Evolutionary conservation across 169 alveolate species (phyloP), one percentile per base, ranked within the genome.

Genomic region (Plasmodium yoelii): DNA sequence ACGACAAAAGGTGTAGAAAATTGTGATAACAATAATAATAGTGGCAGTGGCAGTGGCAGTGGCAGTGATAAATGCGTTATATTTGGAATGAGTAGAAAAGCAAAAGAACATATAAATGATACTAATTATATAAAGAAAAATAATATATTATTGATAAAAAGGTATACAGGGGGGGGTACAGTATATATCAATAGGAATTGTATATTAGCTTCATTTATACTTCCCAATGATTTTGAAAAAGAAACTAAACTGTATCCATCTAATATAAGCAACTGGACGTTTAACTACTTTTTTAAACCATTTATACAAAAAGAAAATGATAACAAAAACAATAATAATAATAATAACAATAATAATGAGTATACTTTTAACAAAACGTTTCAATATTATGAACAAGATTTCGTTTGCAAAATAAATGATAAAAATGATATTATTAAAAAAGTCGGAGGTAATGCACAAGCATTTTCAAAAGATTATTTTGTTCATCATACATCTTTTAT

Each of bases 91-190:
- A 72, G 92, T 12, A 94, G 95, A 9, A 92, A 94, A 34, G 70
- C 73, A 13, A 46, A 55, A 0, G 92, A 92, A 24, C 87, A 87
- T 42, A 87, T 90, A 55, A 94, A 74, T 15, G 93, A 94, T 44
- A 56, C 56, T 5, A 69, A 92, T n/a, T 86, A 77, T 46, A 65
- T 93, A 63, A 61, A 77, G 18, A 39, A 64, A 13, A 59, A 74
- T 19, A 87, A 90, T 5, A 90, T 93, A 1, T 19, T 69, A 5
- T 42, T 92, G 24, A 94, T 94, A 22, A 84, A 71, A 24, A 89
- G 96, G 26, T 94, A 86, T 65, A 94, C 95, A 24, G 96, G 96
- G 2, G 96, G 96, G 1, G 96, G 96, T 5, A 94, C 96, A 9
- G 95, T 94, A 9, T 71, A 88, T 56, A 90, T 94, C 15, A 94